Conservation (phyloP, 257 asterid species). For the Ehretia macrophylla region DNA sequence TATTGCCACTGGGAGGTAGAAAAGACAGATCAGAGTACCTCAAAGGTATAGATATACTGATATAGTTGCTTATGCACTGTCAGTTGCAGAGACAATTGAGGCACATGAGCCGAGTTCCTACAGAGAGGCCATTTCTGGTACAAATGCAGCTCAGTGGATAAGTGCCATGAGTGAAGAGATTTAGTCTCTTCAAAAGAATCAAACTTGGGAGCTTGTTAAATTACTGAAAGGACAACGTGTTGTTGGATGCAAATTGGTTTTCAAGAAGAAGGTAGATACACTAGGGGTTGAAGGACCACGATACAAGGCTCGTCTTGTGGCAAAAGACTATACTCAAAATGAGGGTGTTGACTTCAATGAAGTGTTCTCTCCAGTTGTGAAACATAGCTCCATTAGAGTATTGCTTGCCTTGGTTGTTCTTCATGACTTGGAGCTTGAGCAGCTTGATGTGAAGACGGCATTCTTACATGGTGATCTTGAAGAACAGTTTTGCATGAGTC, state of each 20-base stretch:
- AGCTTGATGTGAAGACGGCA: neutral
- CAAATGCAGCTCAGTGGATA: neutral
- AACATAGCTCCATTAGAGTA: neutral
- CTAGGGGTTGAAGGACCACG: neutral
- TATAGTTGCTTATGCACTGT: neutral
- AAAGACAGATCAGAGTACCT: neutral
- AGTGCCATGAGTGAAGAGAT: slow-evolving; percentile 1
- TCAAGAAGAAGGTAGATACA: neutral
- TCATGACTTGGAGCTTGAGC: neutral
- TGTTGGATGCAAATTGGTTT: neutral
- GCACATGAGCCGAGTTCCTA: neutral
- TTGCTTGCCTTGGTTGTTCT: neutral
- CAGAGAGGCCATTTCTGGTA: neutral
- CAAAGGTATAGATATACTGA: neutral
- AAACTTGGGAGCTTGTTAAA: neutral
- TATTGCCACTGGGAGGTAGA: neutral
- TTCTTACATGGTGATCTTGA: neutral
- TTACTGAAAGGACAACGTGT: neutral
- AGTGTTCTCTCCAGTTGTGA: neutral
- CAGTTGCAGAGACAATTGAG: neutral
- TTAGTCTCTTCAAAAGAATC: neutral
- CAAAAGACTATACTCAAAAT: too few relatives aligned
- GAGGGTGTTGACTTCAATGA: neutral
- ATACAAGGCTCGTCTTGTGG: neutral
- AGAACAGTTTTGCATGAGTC: neutral